Conservation (phyloP, 2,329 filamentous ascomycete genomes). For the Ophiosphaerella narmari region DNA sequence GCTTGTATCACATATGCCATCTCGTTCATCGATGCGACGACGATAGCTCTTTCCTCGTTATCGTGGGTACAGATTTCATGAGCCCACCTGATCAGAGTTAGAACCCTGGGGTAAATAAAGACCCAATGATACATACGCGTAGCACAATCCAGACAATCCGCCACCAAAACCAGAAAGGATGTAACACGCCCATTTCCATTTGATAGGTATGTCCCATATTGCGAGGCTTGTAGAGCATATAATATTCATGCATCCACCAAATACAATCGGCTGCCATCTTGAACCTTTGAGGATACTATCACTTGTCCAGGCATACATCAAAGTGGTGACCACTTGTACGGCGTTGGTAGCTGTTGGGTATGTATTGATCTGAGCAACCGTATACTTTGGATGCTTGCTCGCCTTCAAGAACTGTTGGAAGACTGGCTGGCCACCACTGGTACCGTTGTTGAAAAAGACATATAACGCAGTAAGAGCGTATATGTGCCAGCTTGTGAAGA, state of each 20-base stretch:
- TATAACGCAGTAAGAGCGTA: slow-evolving; percentile 64
- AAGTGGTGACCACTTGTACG: slow-evolving; percentile 62
- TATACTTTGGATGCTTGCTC: slow-evolving; percentile 52
- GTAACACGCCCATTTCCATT: slow-evolving; percentile 68
- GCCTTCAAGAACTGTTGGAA: slow-evolving; percentile 57
- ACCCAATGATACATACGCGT: slow-evolving; percentile 40
- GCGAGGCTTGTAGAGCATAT: slow-evolving; percentile 53
- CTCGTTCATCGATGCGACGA: slow-evolving; percentile 70
- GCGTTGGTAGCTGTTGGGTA: slow-evolving; percentile 57
- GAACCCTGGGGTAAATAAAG: neutral
- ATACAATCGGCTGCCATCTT: slow-evolving; percentile 68
- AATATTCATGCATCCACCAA: slow-evolving; percentile 52
- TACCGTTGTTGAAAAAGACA: slow-evolving; percentile 67
- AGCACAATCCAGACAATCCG: slow-evolving; percentile 55
- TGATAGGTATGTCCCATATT: slow-evolving; percentile 53
- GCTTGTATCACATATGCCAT: slow-evolving; percentile 72
- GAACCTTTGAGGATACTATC: slow-evolving; percentile 63
- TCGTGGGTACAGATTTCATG: slow-evolving; percentile 61
- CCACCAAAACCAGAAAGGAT: slow-evolving; percentile 57
- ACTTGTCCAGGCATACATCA: slow-evolving; percentile 69
- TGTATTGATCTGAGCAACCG: slow-evolving; percentile 60
- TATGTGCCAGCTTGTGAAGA: slow-evolving; percentile 68
- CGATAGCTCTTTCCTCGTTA: slow-evolving; percentile 69
- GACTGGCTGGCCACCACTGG: slow-evolving; percentile 56
- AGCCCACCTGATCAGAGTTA: slow-evolving; percentile 45